Percentiles rank a stretch among this genome's conserved stretches.
These are phyloP conservation scores for Epichloe sp. DNA, from an alignment of 2,329 filamentous ascomycete species.

Conservation along the genomic window DNA sequence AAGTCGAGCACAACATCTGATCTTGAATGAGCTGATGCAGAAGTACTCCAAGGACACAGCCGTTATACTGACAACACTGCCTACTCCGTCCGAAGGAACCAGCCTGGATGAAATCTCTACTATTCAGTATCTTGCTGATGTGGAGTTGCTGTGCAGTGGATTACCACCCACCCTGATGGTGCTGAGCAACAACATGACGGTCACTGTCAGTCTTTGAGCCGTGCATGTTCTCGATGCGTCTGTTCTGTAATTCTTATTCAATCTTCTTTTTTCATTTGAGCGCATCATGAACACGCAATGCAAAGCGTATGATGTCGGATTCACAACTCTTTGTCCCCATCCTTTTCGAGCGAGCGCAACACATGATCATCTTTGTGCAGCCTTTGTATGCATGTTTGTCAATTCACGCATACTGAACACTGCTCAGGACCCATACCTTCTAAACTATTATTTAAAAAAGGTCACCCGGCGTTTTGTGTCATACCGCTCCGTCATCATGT, in stretches of 20 bases:
- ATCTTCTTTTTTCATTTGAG: too few species aligned
- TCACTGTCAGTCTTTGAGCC: slow-evolving; percentile 58
- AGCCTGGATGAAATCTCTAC: slow-evolving; percentile 56
- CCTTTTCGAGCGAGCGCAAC: background rate
- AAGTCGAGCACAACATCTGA: slow-evolving; percentile 71
- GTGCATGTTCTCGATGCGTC: too few species aligned
- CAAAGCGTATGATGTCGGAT: background rate
- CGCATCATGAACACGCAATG: background rate
- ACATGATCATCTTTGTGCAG: slow-evolving; percentile 1
- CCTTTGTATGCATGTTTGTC: background rate
- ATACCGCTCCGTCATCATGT: background rate
- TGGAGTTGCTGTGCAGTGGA: slow-evolving; percentile 65
- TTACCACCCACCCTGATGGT: slow-evolving; percentile 67
- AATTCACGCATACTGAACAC: background rate
- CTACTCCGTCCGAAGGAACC: slow-evolving; percentile 67
- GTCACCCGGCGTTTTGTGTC: too few species aligned
- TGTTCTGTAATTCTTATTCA: background rate
- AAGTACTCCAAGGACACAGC: slow-evolving; percentile 56
- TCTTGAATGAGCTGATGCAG: slow-evolving; percentile 72
- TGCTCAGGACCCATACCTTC: background rate
- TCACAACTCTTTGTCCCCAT: background rate
- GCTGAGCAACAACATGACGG: slow-evolving; percentile 81
- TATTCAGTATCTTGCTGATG: slow-evolving; percentile 60
- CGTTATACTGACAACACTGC: slow-evolving; percentile 72
- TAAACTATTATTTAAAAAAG: background rate